Conservation (phyloP, 371 early-diverging fungal genomes). For the Vairimorpha necatrix region DNA sequence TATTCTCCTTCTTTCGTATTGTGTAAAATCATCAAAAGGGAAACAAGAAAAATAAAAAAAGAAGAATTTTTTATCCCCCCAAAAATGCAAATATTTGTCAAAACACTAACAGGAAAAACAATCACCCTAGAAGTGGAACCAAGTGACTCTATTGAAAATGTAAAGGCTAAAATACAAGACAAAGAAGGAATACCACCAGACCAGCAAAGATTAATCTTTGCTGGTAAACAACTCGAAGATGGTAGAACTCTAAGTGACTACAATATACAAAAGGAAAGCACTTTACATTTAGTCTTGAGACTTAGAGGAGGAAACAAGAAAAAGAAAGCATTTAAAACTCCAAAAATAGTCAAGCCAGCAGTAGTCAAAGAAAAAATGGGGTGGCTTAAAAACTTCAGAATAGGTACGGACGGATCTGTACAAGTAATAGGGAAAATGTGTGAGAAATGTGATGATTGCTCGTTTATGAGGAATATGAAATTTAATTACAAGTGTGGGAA, state of each 20-base stretch:
- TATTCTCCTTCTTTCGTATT: slow-evolving; percentile 30
- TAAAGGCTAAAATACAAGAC: slow-evolving; percentile 93
- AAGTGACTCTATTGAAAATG: slow-evolving; percentile 85
- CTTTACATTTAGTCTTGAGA: slow-evolving; percentile 91
- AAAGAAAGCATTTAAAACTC: slow-evolving; percentile 1
- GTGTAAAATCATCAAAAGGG: slow-evolving; percentile 48
- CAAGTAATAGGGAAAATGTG: slow-evolving; percentile 13
- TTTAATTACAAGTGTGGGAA: background rate
- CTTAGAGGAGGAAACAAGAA: slow-evolving; percentile 75
- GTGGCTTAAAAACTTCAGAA: slow-evolving; percentile 16
- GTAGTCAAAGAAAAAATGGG: slow-evolving; percentile 3
- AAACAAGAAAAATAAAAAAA: background rate
- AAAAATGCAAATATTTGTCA: slow-evolving; percentile 81
- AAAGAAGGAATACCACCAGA: slow-evolving; percentile 98
- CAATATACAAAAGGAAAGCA: slow-evolving; percentile 88
- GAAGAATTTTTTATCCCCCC: slow-evolving; percentile 11
- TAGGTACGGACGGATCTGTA: slow-evolving; percentile 1
- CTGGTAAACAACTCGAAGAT: slow-evolving; percentile 93
- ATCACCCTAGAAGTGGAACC: slow-evolving; percentile 92
- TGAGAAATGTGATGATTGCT: background rate
- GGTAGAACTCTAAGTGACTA: slow-evolving; percentile 69
- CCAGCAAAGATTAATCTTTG: slow-evolving; percentile 98
- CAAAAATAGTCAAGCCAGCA: slow-evolving; percentile 9
- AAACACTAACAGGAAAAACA: slow-evolving; percentile 94
- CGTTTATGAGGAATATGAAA: slow-evolving; percentile 7